Percentiles rank a stretch among this genome's conserved stretches.
phyloP scores from a whole-genome alignment of 164 flowering plant species.

The Magnolia sinica region DNA sequence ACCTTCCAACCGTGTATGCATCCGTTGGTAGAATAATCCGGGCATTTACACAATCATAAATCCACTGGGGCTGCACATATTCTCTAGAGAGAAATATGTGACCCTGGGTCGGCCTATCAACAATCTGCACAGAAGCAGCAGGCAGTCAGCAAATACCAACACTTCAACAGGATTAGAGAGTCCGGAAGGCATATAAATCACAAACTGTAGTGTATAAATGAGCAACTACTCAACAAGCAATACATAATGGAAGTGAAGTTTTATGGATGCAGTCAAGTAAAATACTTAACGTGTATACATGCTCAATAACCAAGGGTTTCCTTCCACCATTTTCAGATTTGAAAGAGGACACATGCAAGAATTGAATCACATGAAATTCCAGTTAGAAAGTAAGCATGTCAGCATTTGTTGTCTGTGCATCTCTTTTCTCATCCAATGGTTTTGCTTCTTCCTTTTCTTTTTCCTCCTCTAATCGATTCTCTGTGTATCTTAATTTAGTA shows the following conservation, averaged over 20 bases:
- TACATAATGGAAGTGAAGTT: background rate
- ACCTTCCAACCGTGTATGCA: slow-evolving; percentile 80
- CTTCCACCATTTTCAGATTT: too few species aligned
- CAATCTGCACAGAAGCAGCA: slow-evolving; percentile 51
- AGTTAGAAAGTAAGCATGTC: too few species aligned
- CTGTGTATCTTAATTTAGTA: too few species aligned
- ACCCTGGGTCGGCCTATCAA: slow-evolving; percentile 77
- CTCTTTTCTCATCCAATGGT: too few species aligned
- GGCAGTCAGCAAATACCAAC: background rate
- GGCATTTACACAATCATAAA: slow-evolving; percentile 82
- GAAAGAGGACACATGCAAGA: too few species aligned
- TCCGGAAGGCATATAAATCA: background rate
- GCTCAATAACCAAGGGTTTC: too few species aligned
- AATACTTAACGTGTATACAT: too few species aligned
- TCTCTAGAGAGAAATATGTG: slow-evolving; percentile 77
- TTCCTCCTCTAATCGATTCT: too few species aligned
- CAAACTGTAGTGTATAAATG: background rate
- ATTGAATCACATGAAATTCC: too few species aligned
- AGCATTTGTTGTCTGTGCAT: too few species aligned
- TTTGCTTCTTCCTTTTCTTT: too few species aligned
- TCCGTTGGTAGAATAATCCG: slow-evolving; percentile 75
- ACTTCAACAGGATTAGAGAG: background rate
- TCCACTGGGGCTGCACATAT: slow-evolving; percentile 93
- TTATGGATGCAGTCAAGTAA: too few species aligned
- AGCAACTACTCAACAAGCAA: background rate